A percentile compares a stretch with the other conserved stretches of the same genome.
Conservation (phyloP, 352 stramenopile genomes). For the Blastocystis sp. region DNA sequence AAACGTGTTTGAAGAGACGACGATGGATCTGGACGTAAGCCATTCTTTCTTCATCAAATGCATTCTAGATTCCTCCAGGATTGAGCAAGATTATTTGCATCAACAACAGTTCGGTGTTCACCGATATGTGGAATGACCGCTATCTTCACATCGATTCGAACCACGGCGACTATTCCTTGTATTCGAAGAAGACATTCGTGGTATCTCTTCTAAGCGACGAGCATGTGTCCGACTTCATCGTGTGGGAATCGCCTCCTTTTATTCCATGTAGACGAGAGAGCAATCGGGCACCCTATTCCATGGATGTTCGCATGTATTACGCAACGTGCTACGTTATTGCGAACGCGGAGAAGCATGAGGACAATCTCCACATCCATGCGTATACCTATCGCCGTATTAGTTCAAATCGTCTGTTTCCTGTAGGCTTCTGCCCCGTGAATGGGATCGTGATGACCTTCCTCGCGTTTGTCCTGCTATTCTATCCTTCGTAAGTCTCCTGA, state of each 20-base stretch:
- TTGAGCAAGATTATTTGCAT: conserved; percentile 36
- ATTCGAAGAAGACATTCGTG: conserved; percentile 55
- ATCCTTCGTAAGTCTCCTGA: background rate
- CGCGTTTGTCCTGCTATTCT: background rate
- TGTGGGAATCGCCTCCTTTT: background rate
- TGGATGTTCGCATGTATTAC: conserved; percentile 42
- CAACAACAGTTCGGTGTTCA: conserved; percentile 47
- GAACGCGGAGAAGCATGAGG: background rate
- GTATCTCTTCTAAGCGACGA: conserved; percentile 16
- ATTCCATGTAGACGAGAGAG: background rate
- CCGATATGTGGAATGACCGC: conserved; percentile 61
- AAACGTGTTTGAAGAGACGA: background rate
- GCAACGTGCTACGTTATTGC: conserved; percentile 49
- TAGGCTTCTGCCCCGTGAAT: conserved; percentile 45
- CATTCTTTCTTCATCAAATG: background rate
- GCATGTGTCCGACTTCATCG: conserved; percentile 15
- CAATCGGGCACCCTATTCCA: background rate
- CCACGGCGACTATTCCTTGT: background rate
- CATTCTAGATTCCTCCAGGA: conserved; percentile 1
- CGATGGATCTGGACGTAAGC: background rate
- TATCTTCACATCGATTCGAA: conserved; percentile 47
- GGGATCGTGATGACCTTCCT: conserved; percentile 17
- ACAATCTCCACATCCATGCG: background rate
- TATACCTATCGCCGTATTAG: background rate
- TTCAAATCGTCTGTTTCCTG: background rate